Conservation (phyloP, 257 asterid genomes). For the Solanum medicagineum region DNA sequence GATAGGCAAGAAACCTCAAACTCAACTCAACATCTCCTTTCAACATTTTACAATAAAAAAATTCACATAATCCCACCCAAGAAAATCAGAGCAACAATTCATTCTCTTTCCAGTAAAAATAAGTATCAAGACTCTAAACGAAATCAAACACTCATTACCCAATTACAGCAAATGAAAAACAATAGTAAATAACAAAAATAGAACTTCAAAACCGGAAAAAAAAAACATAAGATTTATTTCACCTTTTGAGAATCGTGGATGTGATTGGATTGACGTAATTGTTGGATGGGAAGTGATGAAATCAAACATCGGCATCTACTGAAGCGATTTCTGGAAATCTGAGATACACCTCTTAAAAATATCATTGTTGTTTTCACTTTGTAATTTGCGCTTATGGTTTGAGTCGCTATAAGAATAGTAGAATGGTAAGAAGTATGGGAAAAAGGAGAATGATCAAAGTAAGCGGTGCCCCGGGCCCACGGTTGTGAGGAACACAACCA, state of each 20-base stretch:
- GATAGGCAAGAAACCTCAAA: not conserved
- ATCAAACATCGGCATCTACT: slow-evolving; percentile 2
- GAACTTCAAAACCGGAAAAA: not conserved
- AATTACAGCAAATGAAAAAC: not conserved
- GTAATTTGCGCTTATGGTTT: not conserved
- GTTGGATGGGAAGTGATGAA: not conserved
- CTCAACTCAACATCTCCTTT: not conserved
- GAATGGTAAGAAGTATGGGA: not conserved
- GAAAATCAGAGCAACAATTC: no score
- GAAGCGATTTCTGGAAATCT: slow-evolving; percentile 7
- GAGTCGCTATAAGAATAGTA: not conserved
- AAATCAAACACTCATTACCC: not conserved
- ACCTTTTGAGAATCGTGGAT: slow-evolving; percentile 12
- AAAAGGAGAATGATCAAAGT: not conserved
- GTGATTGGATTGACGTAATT: not conserved
- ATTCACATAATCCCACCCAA: no score
- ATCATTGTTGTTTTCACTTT: not conserved
- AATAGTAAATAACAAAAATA: not conserved
- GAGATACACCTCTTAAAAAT: slow-evolving; percentile 5
- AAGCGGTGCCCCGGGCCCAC: not conserved
- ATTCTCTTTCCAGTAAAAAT: no score
- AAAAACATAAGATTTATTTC: not conserved
- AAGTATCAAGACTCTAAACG: no score
- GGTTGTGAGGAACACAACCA: not conserved
- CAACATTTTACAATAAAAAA: not conserved